phyloP scores from a whole-genome alignment of 257 asterid species.

The Datura wrightii region DNA sequence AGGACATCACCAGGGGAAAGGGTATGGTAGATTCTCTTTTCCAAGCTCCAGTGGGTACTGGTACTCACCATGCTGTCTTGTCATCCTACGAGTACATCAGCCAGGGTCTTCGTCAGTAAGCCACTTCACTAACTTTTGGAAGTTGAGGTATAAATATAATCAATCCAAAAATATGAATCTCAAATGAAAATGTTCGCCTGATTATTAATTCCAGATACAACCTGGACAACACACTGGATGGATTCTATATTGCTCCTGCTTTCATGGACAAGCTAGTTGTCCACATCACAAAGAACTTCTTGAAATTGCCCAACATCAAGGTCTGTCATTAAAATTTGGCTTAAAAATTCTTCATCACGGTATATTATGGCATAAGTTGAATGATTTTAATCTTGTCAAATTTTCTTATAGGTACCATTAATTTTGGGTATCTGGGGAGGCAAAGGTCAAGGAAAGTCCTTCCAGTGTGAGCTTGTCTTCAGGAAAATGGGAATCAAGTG shows the following conservation, averaged over 20 bases:
- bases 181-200: neutral
- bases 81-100: slow-evolving; percentile 80
- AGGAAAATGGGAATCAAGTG: slow-evolving; percentile 89
- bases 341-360: neutral
- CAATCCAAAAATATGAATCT: neutral
- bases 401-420: slow-evolving; percentile 59
- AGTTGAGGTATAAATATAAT: neutral
- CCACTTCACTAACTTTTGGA: neutral
- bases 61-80: slow-evolving; percentile 71
- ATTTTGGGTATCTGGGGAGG: slow-evolving; percentile 97
- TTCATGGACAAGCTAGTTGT: slow-evolving; percentile 92
- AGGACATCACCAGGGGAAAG: slow-evolving; percentile 83
- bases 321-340: slow-evolving; percentile 33
- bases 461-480: slow-evolving; percentile 90
- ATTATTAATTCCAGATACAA: slow-evolving; percentile 38
- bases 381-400: neutral
- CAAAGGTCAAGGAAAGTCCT: slow-evolving; percentile 92
- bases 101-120: slow-evolving; percentile 66
- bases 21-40: slow-evolving; percentile 72
- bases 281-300: slow-evolving; percentile 76
- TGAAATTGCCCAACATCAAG: slow-evolving; percentile 83
- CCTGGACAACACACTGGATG: slow-evolving; percentile 71
- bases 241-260: slow-evolving; percentile 83
- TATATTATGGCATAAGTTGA: neutral
- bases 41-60: slow-evolving; percentile 77